A percentile compares a stretch with the other conserved stretches of the same genome.
Conservation (phyloP, 345 rosid genomes). For the Euphorbia peplus region DNA sequence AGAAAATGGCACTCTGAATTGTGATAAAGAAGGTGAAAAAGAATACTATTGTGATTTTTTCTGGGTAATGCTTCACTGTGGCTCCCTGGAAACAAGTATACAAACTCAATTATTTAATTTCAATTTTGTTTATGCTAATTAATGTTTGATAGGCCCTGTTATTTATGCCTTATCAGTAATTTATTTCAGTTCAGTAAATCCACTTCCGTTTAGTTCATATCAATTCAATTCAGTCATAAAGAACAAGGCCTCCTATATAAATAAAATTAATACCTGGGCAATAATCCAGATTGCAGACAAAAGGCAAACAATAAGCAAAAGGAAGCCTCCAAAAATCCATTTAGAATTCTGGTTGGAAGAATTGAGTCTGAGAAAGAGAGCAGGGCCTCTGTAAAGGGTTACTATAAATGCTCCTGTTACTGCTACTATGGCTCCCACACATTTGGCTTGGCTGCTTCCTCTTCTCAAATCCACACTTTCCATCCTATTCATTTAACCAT, state of each 20-base stretch:
- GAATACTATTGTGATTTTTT: constrained; percentile 31
- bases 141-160: no score
- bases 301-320: constrained; percentile 32
- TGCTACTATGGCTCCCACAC: constrained; percentile 36
- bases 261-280: constrained; percentile 46
- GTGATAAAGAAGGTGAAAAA: constrained; percentile 27
- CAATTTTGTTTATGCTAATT: background rate
- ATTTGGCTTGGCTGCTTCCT: constrained; percentile 39
- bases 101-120: no score
- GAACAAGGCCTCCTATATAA: no score
- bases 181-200: no score
- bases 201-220: no score
- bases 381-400: constrained; percentile 39
- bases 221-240: no score
- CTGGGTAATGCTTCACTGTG: constrained; percentile 27
- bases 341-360: constrained; percentile 22
- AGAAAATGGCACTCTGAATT: constrained; percentile 21
- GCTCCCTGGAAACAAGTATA: constrained; percentile 17
- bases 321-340: constrained; percentile 43
- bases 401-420: constrained; percentile 40
- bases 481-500: constrained; percentile 30
- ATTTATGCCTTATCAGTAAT: no score
- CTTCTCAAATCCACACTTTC: constrained; percentile 34
- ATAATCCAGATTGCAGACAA: constrained; percentile 31
- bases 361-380: constrained; percentile 18